These are phyloP conservation scores for Xylaria polymorpha DNA, from an alignment of 2,329 filamentous ascomycete genomes.

Conservation along the genomic window DNA sequence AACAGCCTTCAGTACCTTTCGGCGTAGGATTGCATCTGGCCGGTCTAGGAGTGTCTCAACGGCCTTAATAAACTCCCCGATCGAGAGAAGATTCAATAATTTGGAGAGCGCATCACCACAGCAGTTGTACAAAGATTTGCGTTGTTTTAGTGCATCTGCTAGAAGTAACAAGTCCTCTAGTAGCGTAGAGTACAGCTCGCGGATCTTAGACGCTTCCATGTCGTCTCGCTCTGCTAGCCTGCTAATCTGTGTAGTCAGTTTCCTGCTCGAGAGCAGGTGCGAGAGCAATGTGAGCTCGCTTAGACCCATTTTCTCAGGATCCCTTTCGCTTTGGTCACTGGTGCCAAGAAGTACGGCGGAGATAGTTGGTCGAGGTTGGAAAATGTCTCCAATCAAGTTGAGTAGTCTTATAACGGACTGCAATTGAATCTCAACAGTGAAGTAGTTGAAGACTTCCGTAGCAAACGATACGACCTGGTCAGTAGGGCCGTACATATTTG, in stretches of 20 bases:
- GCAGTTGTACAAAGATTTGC: constrained; percentile 65
- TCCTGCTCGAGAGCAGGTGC: constrained; percentile 67
- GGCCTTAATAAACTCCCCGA: constrained; percentile 88
- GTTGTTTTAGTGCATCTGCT: constrained; percentile 70
- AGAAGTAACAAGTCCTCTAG: constrained; percentile 74
- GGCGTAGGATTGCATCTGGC: constrained; percentile 78
- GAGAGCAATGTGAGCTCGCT: constrained; percentile 68
- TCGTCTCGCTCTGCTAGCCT: constrained; percentile 70
- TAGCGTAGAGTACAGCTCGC: constrained; percentile 75
- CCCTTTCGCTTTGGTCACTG: constrained; percentile 59
- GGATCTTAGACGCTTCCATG: constrained; percentile 73
- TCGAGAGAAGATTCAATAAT: constrained; percentile 85
- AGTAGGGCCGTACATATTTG: constrained; percentile 87
- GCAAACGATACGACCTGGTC: constrained; percentile 80
- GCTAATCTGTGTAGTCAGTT: constrained; percentile 66
- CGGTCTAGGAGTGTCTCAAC: constrained; percentile 84
- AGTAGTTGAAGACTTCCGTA: constrained; percentile 77
- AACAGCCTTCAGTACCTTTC: constrained; percentile 83
- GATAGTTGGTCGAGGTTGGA: constrained; percentile 78
- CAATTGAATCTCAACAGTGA: constrained; percentile 80
- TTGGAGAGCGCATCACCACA: constrained; percentile 80
- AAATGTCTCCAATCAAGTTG: constrained; percentile 78
- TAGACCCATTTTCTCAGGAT: constrained; percentile 63
- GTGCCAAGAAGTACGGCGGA: constrained; percentile 77
- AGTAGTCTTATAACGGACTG: constrained; percentile 82